Evolutionary conservation across 441 rosid genomes (phyloP).

Genomic region (Pelargonium cotyledonis): DNA sequence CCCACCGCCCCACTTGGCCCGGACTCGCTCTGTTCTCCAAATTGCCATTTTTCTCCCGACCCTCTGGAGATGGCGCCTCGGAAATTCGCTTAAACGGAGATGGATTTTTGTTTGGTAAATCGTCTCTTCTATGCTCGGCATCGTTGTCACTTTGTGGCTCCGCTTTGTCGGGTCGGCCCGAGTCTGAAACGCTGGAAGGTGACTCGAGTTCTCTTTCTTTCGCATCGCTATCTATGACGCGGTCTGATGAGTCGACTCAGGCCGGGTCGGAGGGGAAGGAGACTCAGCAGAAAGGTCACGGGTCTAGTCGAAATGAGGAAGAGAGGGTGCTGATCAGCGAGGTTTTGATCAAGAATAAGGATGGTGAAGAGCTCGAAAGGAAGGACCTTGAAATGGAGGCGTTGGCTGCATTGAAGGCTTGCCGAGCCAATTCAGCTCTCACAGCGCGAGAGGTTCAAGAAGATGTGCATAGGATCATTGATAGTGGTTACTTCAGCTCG

Average conservation of each 20-base stretch:
- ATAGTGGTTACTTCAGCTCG: slow-evolving; percentile 76
- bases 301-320: slow-evolving; percentile 45
- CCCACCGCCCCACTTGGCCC: slow-evolving; percentile 11
- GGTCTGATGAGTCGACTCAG: slow-evolving; percentile 23
- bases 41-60: not conserved
- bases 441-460: slow-evolving; percentile 80
- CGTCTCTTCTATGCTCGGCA: slow-evolving; percentile 42
- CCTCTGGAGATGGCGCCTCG: slow-evolving; percentile 13
- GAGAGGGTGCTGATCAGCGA: slow-evolving; percentile 86
- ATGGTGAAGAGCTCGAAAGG: slow-evolving; percentile 86
- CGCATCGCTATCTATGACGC: slow-evolving; percentile 35
- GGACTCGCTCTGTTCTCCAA: slow-evolving; percentile 5
- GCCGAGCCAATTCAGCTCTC: slow-evolving; percentile 75
- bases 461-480: slow-evolving; percentile 83
- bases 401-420: slow-evolving; percentile 63
- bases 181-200: not conserved
- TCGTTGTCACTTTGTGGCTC: slow-evolving; percentile 35
- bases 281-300: slow-evolving; percentile 36
- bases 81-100: slow-evolving; percentile 23
- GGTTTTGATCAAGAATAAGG: slow-evolving; percentile 79
- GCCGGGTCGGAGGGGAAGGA: slow-evolving; percentile 25
- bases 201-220: slow-evolving; percentile 29
- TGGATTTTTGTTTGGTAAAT: slow-evolving; percentile 19
- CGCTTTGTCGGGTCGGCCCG: slow-evolving; percentile 19
- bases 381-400: slow-evolving; percentile 85